phyloP scores from a whole-genome alignment of 2,329 filamentous ascomycete species.

The Cadophora malorum region DNA sequence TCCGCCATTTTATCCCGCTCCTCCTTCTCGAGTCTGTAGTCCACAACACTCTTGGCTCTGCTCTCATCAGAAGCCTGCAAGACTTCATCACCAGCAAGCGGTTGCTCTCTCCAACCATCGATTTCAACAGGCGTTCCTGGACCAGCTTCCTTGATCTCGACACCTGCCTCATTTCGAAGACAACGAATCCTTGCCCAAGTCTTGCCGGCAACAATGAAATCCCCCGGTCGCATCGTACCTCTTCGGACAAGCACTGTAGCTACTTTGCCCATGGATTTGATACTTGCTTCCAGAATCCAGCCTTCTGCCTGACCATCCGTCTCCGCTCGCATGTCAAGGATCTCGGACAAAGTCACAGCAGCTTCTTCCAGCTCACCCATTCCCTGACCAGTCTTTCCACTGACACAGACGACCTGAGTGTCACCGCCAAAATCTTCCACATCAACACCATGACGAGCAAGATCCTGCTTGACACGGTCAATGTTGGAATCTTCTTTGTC shows the following conservation, averaged over 20 bases:
- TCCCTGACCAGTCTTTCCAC: slow-evolving; percentile 90
- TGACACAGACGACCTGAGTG: slow-evolving; percentile 88
- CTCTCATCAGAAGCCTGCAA: slow-evolving; percentile 82
- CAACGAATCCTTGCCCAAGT: slow-evolving; percentile 88
- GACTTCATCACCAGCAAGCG: slow-evolving; percentile 84
- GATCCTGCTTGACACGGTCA: slow-evolving; percentile 86
- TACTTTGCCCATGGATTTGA: slow-evolving; percentile 82
- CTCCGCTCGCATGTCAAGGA: slow-evolving; percentile 89
- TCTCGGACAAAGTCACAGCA: slow-evolving; percentile 82
- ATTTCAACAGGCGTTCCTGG: slow-evolving; percentile 93
- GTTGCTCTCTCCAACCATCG: slow-evolving; percentile 91
- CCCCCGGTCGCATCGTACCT: slow-evolving; percentile 81
- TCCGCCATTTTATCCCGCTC: slow-evolving; percentile 69
- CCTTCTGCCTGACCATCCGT: slow-evolving; percentile 80
- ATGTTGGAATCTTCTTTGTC: slow-evolving; percentile 85
- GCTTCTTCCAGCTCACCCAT: slow-evolving; percentile 94
- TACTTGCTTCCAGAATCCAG: slow-evolving; percentile 90
- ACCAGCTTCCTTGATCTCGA: slow-evolving; percentile 72
- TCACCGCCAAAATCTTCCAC: slow-evolving; percentile 96
- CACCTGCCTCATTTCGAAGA: slow-evolving; percentile 84
- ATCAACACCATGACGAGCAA: slow-evolving; percentile 82
- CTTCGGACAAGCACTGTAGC: slow-evolving; percentile 89
- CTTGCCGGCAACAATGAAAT: slow-evolving; percentile 84
- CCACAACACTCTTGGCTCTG: slow-evolving; percentile 77
- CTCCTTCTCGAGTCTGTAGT: slow-evolving; percentile 74